A percentile compares a stretch with the other conserved stretches of the same genome.
phyloP scores from a whole-genome alignment of 495 filamentous ascomycete genomes.

The Penicillium cosmopolitanum region DNA sequence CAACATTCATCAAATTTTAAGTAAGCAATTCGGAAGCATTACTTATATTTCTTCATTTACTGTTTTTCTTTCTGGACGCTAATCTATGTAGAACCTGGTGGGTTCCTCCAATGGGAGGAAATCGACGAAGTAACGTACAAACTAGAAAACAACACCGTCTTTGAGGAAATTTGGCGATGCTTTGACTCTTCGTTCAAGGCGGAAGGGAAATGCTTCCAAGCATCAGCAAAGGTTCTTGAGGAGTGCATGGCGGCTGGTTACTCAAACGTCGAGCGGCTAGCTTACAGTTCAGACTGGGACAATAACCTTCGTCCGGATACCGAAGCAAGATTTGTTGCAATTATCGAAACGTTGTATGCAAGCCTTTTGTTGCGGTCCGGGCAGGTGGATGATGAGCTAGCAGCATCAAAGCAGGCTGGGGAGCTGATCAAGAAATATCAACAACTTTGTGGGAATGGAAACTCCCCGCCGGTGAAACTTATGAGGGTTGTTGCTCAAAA shows the following conservation, averaged over 20 bases:
- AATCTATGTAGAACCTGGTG: constrained; percentile 25
- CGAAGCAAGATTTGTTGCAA: constrained; percentile 9
- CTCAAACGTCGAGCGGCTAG: constrained; percentile 6
- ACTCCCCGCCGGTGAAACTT: constrained; percentile 15
- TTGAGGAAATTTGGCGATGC: constrained; percentile 15
- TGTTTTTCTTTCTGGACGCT: constrained; percentile 13
- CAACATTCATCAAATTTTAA: constrained; percentile 11
- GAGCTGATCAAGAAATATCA: constrained; percentile 15
- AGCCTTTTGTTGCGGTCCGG: constrained; percentile 17
- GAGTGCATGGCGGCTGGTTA: constrained; percentile 13
- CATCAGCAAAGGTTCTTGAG: constrained; percentile 15
- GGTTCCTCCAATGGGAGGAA: constrained; percentile 33
- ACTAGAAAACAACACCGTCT: constrained; percentile 12
- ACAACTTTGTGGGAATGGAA: constrained; percentile 12
- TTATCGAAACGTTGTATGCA: constrained; percentile 18
- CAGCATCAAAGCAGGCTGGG: constrained; percentile 2
- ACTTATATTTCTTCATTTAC: not conserved
- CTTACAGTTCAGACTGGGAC: constrained; percentile 12
- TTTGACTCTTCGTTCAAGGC: constrained; percentile 13
- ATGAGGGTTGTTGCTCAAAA: constrained; percentile 22
- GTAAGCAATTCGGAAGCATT: not conserved
- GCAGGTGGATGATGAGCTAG: constrained; percentile 8
- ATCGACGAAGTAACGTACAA: constrained; percentile 23
- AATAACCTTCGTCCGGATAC: constrained; percentile 10
- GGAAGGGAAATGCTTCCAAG: constrained; percentile 17